Percentiles rank a stretch among this genome's conserved stretches.
phyloP scores from a whole-genome alignment of 169 alveolate species.

The Plasmodium coatneyi region DNA sequence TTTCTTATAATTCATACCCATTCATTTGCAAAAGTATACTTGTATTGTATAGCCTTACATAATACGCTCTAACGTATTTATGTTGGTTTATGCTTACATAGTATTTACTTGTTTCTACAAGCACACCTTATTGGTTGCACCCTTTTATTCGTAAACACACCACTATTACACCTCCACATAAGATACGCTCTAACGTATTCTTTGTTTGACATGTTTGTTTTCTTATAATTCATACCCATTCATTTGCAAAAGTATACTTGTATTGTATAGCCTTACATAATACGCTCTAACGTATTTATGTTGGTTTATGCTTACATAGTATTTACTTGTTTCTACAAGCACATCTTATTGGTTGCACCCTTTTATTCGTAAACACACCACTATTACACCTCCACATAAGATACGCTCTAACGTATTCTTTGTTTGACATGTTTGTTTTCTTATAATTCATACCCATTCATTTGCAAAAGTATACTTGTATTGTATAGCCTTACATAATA shows the following conservation, averaged over 20 bases:
- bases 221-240: neutral
- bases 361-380: too few species aligned
- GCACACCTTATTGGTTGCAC: neutral
- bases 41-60: neutral
- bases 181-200: neutral
- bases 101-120: neutral
- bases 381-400: too few species aligned
- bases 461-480: too few species aligned
- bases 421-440: too few species aligned
- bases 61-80: neutral
- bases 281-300: neutral
- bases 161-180: neutral
- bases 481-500: neutral
- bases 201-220: neutral
- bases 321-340: too few species aligned
- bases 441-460: too few species aligned
- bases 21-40: too few species aligned
- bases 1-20: too few species aligned
- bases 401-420: too few species aligned
- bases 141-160: neutral
- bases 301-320: too few species aligned
- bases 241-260: neutral
- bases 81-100: neutral
- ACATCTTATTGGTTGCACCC: too few species aligned
- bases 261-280: neutral